Percentiles rank a stretch among this genome's conserved stretches.
Evolutionary conservation across 768 basidiomycete genomes (phyloP).

Genomic region (Tephrocybe sp.): DNA sequence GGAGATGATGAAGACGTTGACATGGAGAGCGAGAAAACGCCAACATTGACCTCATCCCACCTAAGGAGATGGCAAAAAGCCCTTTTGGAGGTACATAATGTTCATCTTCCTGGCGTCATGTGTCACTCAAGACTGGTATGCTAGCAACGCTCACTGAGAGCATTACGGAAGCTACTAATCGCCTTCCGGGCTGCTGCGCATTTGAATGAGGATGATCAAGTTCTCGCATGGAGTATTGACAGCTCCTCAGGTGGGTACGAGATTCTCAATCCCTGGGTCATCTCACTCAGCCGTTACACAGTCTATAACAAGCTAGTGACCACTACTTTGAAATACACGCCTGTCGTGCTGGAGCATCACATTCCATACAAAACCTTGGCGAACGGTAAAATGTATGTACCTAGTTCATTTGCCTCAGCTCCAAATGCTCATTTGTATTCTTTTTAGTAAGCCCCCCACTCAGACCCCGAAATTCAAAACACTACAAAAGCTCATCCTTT

Average conservation of each 20-base stretch:
- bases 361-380: conserved; percentile 81
- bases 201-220: conserved; percentile 83
- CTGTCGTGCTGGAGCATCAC: conserved; percentile 84
- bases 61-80: conserved; percentile 87
- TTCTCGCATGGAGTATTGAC: conserved; percentile 86
- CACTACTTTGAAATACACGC: conserved; percentile 87
- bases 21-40: conserved; percentile 45
- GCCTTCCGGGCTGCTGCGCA: conserved; percentile 91
- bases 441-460: conserved; percentile 81
- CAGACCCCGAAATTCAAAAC: conserved; percentile 82
- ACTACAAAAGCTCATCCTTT: conserved; percentile 83
- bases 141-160: conserved; percentile 83
- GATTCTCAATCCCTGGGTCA: not conserved
- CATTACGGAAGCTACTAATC: conserved; percentile 79
- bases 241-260: conserved; percentile 62
- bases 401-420: not conserved
- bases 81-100: conserved; percentile 64
- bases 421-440: conserved; percentile 2
- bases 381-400: conserved; percentile 82
- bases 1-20: conserved; percentile 48
- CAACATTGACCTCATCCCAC: conserved; percentile 68
- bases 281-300: conserved; percentile 28
- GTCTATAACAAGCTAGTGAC: conserved; percentile 94
- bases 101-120: not conserved
- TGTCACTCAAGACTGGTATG: not conserved